Evolutionary conservation across 2,329 filamentous ascomycete genomes (phyloP), one percentile per base, ranked within the genome.

Genomic region (Colletotrichum tamarilloi): DNA sequence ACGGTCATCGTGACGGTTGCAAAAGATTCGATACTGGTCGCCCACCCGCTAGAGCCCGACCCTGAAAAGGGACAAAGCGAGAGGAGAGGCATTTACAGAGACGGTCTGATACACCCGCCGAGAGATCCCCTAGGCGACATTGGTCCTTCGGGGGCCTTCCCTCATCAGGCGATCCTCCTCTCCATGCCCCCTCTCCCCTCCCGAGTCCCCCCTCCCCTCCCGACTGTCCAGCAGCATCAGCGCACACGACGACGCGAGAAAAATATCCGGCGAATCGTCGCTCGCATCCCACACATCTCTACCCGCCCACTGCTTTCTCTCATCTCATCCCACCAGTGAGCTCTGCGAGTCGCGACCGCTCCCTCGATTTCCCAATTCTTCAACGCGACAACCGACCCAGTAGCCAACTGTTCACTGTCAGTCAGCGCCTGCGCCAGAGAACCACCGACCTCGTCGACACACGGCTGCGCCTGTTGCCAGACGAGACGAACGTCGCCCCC

Each of bases 401-500:
- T 28, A 22, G 28, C 60, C 11, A 62, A 52, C 14, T 30, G 12
- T 30, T 26, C 49, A 22, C n/a, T 28, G 32, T 35, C 32, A 35
- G 32, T 26, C 57, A 60, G 32, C 16, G 12, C 55, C 55, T 35
- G 55, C 62, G 55, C 42, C 68, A 35, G 12, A 35, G 12, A 22
- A 16, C 38, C 38, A 22, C 24, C 35, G 22, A 42, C 26, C 58
- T 62, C 57, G 42, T 56, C 57, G 62, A 71, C 46, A 70, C 52
- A 71, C 49, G 38, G 38, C 55, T 42, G 24, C 60, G 55, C 72
- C 56, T 58, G 63, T 58, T 49, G 49, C 56, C 49, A 70, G 60
- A 64, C 59, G 63, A 68, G 63, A 63, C 62, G 62, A 70, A 70
- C 70, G 60, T 59, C 59, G 59, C 59, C 70, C 70, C 70, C 70